Conservation (phyloP, 768 basidiomycete species). For the Leccinum ochraceum region DNA sequence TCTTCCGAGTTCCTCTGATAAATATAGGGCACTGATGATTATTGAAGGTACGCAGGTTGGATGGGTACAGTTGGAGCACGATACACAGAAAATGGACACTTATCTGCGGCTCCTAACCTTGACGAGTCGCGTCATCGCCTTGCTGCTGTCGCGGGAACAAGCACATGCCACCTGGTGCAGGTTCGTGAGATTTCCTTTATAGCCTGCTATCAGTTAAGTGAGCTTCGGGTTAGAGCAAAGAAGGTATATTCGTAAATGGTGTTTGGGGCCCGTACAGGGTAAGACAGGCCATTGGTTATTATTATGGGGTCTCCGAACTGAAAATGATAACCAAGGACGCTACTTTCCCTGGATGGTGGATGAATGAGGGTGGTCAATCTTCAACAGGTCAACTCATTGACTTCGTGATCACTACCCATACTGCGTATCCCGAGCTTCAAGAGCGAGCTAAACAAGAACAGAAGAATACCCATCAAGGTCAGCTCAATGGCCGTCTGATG, state of each 20-base stretch:
- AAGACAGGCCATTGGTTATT: slow-evolving; percentile 6
- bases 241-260: slow-evolving; percentile 85
- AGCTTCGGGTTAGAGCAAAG: slow-evolving; percentile 55
- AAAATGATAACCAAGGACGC: slow-evolving; percentile 55
- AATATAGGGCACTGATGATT: not conserved
- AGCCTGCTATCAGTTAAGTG: not conserved
- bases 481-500: not conserved
- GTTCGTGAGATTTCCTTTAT: slow-evolving; percentile 35
- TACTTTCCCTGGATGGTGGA: slow-evolving; percentile 95
- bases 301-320: slow-evolving; percentile 1
- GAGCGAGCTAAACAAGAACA: slow-evolving; percentile 59
- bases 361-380: slow-evolving; percentile 99
- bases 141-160: slow-evolving; percentile 94
- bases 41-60: slow-evolving; percentile 87
- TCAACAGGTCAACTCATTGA: slow-evolving; percentile 96
- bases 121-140: slow-evolving; percentile 80
- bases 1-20: slow-evolving; percentile 10
- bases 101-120: slow-evolving; percentile 60
- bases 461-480: slow-evolving; percentile 60
- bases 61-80: slow-evolving; percentile 91
- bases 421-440: slow-evolving; percentile 73
- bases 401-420: slow-evolving; percentile 91
- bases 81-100: slow-evolving; percentile 51
- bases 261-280: slow-evolving; percentile 93
- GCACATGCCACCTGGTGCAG: slow-evolving; percentile 94